phyloP scores from a whole-genome alignment of 208 protist genomes.

The Trypanosoma lewisi region DNA sequence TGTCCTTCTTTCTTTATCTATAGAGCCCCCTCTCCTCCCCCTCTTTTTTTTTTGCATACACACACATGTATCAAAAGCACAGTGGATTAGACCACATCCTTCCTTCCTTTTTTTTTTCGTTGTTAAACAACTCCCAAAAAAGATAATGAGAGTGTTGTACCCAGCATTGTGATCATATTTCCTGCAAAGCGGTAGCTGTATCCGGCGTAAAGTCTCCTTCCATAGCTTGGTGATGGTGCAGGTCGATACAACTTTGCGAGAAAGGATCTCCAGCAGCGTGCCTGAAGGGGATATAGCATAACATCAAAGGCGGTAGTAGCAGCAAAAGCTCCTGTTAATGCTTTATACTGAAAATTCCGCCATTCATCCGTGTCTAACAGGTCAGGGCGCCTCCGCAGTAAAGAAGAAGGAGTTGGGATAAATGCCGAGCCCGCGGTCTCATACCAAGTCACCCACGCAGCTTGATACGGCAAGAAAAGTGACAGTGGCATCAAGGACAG shows the following conservation, averaged over 20 bases:
- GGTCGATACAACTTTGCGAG: slow-evolving; percentile 46
- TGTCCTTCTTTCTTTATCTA: too few relatives aligned
- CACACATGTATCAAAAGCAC: too few relatives aligned
- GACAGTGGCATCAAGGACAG: slow-evolving; percentile 36
- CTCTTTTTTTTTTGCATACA: too few relatives aligned
- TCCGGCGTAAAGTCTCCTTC: slow-evolving; percentile 47
- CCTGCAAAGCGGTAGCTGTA: slow-evolving; percentile 61
- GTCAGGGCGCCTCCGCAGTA: slow-evolving; percentile 55
- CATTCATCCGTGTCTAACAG: slow-evolving; percentile 45
- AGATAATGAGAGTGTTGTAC: slow-evolving; percentile 30
- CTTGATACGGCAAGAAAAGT: slow-evolving; percentile 56
- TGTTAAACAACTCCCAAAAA: slow-evolving; percentile 24
- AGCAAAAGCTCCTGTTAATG: slow-evolving; percentile 58
- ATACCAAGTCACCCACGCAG: slow-evolving; percentile 72
- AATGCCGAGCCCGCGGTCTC: slow-evolving; percentile 70
- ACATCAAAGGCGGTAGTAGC: slow-evolving; percentile 45
- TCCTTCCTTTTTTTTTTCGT: not conserved
- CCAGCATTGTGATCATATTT: slow-evolving; percentile 47
- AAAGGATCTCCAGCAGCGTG: slow-evolving; percentile 31
- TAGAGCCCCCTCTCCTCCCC: too few relatives aligned
- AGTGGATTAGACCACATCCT: not conserved
- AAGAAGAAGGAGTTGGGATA: slow-evolving; percentile 64
- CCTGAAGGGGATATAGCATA: slow-evolving; percentile 44
- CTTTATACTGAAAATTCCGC: slow-evolving; percentile 53
- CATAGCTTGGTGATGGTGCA: slow-evolving; percentile 43